Evolutionary conservation across 129 eudicot genomes (phyloP).

Genomic region (Pulicaria dysenterica): DNA sequence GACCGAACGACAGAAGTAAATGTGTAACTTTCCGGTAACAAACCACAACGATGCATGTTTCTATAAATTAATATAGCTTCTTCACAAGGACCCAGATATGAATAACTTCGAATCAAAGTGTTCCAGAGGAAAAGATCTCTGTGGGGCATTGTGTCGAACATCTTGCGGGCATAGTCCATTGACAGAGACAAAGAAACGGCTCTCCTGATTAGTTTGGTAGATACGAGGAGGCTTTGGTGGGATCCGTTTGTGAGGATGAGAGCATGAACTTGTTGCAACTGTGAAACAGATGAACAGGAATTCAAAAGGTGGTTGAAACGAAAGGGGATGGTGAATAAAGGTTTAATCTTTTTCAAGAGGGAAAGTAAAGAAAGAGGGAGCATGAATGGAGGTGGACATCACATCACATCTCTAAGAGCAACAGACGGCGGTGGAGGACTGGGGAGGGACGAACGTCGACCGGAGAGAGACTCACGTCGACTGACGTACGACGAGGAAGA

Average conservation of each 20-base stretch:
- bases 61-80: slow-evolving; percentile 37
- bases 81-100: slow-evolving; percentile 41
- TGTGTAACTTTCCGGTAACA: slow-evolving; percentile 39
- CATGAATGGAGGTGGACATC: slow-evolving; percentile 24
- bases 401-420: no score
- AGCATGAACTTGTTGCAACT: slow-evolving; percentile 41
- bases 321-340: not conserved
- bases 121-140: slow-evolving; percentile 39
- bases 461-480: no score
- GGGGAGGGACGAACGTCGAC: no score
- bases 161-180: slow-evolving; percentile 46
- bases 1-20: slow-evolving; percentile 43
- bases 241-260: slow-evolving; percentile 43
- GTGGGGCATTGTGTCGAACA: slow-evolving; percentile 42
- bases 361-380: slow-evolving; percentile 4
- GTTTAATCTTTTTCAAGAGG: slow-evolving; percentile 19
- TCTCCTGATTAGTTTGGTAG: slow-evolving; percentile 36
- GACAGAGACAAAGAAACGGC: slow-evolving; percentile 28
- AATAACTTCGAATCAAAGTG: slow-evolving; percentile 42
- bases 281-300: slow-evolving; percentile 38
- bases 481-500: no score
- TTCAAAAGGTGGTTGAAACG: slow-evolving; percentile 33
- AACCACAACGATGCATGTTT: slow-evolving; percentile 39
- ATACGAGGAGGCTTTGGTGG: slow-evolving; percentile 8
- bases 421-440: no score